Conservation (phyloP, 257 asterid genomes). For the Solanum chmielewskii region DNA sequence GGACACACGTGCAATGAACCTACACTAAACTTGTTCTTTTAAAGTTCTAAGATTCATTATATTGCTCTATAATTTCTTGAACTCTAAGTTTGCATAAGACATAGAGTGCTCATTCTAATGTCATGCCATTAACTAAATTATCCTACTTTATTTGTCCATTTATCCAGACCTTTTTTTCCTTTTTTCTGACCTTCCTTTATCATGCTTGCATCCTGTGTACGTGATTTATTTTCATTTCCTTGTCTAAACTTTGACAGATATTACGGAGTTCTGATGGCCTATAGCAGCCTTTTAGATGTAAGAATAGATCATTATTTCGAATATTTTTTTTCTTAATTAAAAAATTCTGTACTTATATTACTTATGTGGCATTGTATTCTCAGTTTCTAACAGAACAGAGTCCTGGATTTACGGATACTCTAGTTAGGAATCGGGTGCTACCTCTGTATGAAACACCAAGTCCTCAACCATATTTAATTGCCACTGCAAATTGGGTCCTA, state of each 20-base stretch:
- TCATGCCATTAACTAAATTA: background rate
- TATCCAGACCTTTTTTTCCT: background rate
- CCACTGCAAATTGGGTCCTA: constrained; percentile 35
- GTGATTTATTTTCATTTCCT: background rate
- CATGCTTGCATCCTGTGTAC: background rate
- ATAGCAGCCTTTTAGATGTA: constrained; percentile 32
- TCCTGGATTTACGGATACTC: constrained; percentile 18
- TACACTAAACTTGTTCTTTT: background rate
- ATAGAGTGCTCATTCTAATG: background rate
- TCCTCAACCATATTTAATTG: constrained; percentile 27
- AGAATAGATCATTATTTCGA: background rate
- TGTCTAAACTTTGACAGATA: constrained; percentile 17
- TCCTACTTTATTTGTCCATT: background rate
- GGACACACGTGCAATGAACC: background rate
- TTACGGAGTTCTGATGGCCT: constrained; percentile 35
- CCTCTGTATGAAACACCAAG: constrained; percentile 18
- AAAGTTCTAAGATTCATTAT: background rate
- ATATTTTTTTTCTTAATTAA: background rate
- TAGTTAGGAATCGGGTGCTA: constrained; percentile 26
- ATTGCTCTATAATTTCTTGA: background rate
- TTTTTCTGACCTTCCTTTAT: background rate
- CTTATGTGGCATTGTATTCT: background rate
- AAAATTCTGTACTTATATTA: background rate
- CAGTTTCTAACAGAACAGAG: constrained; percentile 29
- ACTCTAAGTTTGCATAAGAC: background rate